phyloP scores from a whole-genome alignment of 2,329 filamentous ascomycete genomes.

The Didymella segeticola region DNA sequence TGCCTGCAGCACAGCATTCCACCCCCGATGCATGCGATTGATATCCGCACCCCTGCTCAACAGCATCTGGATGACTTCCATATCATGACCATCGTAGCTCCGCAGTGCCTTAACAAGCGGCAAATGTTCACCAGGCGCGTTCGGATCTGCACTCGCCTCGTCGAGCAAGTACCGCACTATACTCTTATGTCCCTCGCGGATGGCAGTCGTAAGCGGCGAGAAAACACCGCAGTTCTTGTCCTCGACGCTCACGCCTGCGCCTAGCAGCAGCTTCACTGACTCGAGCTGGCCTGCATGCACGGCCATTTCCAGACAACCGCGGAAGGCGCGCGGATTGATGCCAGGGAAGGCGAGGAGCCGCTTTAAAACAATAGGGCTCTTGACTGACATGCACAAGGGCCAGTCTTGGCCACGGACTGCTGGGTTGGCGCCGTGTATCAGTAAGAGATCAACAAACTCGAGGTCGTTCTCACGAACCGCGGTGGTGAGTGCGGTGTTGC shows the following conservation, averaged over 20 bases:
- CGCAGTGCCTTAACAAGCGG: slow-evolving; percentile 74
- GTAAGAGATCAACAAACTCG: slow-evolving; percentile 66
- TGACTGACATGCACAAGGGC: slow-evolving; percentile 73
- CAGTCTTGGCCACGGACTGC: slow-evolving; percentile 71
- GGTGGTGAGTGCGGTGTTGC: slow-evolving; percentile 68
- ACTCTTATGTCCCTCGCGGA: slow-evolving; percentile 66
- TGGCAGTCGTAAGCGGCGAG: slow-evolving; percentile 70
- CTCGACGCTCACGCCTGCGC: slow-evolving; percentile 70
- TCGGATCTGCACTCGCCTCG: slow-evolving; percentile 68
- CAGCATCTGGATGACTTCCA: slow-evolving; percentile 67
- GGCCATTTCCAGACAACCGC: slow-evolving; percentile 71
- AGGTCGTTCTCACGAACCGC: slow-evolving; percentile 67
- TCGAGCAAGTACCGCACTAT: slow-evolving; percentile 69
- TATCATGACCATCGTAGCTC: slow-evolving; percentile 62
- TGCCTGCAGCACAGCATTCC: slow-evolving; percentile 45
- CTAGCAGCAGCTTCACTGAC: slow-evolving; percentile 69
- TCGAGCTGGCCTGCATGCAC: slow-evolving; percentile 71
- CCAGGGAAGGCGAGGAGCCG: slow-evolving; percentile 61
- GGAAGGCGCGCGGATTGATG: slow-evolving; percentile 66
- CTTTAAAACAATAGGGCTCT: slow-evolving; percentile 65
- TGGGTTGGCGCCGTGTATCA: slow-evolving; percentile 66
- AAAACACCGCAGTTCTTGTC: slow-evolving; percentile 77
- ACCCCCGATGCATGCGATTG: slow-evolving; percentile 59
- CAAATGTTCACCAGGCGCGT: slow-evolving; percentile 72
- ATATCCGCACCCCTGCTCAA: slow-evolving; percentile 70